Percentiles rank a stretch among this genome's conserved stretches.
Evolutionary conservation across 495 filamentous ascomycete genomes (phyloP).

Genomic region (Aspergillus panamensis): DNA sequence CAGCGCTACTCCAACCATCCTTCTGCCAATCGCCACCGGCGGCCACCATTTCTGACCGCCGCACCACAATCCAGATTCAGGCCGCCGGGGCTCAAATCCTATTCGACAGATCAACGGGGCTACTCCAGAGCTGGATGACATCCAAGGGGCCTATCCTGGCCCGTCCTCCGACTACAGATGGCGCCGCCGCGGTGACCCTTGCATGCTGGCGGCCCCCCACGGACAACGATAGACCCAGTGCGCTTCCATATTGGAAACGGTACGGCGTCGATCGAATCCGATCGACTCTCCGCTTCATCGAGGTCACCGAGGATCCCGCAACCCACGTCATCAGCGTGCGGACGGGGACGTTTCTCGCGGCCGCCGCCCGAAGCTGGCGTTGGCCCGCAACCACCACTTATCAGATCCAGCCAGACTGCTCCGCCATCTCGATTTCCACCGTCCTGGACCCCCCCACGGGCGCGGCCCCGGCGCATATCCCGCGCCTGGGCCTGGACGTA

Average conservation of each 20-base stretch:
- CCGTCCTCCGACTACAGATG: background rate
- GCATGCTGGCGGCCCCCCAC: conserved; percentile 50
- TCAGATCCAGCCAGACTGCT: background rate
- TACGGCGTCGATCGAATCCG: conserved; percentile 13
- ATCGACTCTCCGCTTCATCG: background rate
- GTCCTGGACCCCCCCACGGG: conserved; percentile 38
- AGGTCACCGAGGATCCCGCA: background rate
- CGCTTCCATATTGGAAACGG: conserved; percentile 33
- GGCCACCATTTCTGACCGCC: background rate
- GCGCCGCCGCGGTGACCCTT: conserved; percentile 21
- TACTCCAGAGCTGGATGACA: background rate
- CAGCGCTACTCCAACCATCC: background rate
- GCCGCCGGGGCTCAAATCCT: background rate
- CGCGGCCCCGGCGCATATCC: conserved; percentile 48
- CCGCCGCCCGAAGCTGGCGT: conserved; percentile 56
- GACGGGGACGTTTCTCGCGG: conserved; percentile 43
- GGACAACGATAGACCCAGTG: conserved; percentile 57
- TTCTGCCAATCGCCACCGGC: background rate
- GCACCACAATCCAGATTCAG: background rate
- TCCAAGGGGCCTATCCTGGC: background rate
- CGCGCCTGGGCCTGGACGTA: conserved; percentile 54
- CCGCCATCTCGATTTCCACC: conserved; percentile 38
- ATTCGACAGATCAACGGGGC: background rate
- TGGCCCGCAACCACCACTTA: conserved; percentile 48
- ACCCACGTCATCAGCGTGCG: background rate